Conservation (phyloP, 768 basidiomycete genomes). For the Suillus spraguei region DNA sequence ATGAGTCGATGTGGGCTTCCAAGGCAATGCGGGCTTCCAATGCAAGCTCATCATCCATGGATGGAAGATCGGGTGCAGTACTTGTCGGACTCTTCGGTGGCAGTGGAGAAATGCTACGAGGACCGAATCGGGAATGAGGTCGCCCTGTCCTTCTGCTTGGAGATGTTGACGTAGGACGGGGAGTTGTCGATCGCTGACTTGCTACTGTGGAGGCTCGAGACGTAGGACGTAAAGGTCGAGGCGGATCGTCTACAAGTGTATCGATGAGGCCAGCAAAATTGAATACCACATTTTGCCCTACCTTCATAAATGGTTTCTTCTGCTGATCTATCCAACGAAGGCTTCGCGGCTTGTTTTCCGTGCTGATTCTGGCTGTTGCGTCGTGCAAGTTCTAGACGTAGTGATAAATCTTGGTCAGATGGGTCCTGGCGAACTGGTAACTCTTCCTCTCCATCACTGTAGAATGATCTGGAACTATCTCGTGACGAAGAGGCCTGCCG, state of each 20-base stretch:
- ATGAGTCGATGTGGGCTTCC: constrained; percentile 35
- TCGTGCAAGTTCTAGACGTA: constrained; percentile 80
- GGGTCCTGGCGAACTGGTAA: constrained; percentile 50
- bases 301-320: constrained; percentile 84
- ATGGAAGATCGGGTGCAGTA: constrained; percentile 32
- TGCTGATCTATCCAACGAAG: constrained; percentile 47
- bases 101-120: constrained; percentile 73
- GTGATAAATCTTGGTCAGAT: constrained; percentile 76
- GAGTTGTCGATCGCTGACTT: constrained; percentile 48
- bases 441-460: constrained; percentile 50
- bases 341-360: constrained; percentile 41
- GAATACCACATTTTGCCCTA: constrained; percentile 31
- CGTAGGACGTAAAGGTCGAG: constrained; percentile 52
- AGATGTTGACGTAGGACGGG: constrained; percentile 46
- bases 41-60: constrained; percentile 48
- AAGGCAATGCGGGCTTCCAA: constrained; percentile 42
- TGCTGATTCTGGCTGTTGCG: constrained; percentile 83
- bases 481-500: constrained; percentile 41
- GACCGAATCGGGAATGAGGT: constrained; percentile 62
- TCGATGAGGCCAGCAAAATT: constrained; percentile 5
- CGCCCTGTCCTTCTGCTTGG: constrained; percentile 40
- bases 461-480: constrained; percentile 36
- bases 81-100: constrained; percentile 48
- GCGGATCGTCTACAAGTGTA: constrained; percentile 56
- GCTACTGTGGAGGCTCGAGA: constrained; percentile 51